These are phyloP conservation scores for Rubroboletus pulcherrimus DNA, from an alignment of 768 basidiomycete species.

Conservation along the genomic window DNA sequence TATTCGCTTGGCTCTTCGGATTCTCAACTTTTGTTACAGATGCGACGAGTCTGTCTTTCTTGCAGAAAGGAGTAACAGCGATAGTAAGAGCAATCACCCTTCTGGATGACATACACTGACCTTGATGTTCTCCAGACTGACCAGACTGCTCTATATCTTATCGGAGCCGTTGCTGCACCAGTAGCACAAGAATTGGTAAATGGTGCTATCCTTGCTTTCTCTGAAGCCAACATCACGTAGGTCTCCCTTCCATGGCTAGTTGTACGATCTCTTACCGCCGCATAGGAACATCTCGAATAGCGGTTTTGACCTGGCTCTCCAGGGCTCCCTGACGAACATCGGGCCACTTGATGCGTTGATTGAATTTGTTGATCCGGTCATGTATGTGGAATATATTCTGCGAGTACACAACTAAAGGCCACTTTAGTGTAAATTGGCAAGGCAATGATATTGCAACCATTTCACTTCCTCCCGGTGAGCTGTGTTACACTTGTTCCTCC, in stretches of 20 bases:
- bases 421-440: conserved; percentile 55
- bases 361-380: conserved; percentile 59
- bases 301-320: conserved; percentile 60
- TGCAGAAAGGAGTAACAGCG: conserved; percentile 53
- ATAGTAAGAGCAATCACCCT: conserved; percentile 35
- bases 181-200: conserved; percentile 64
- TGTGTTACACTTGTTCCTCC: neutral
- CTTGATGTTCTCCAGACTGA: conserved; percentile 44
- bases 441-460: conserved; percentile 62
- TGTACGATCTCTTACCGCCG: conserved; percentile 50
- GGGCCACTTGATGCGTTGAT: conserved; percentile 71
- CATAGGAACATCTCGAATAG: conserved; percentile 51
- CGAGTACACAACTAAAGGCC: neutral
- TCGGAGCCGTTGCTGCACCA: conserved; percentile 68
- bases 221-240: conserved; percentile 55
- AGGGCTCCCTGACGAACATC: conserved; percentile 55
- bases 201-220: conserved; percentile 50
- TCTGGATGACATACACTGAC: conserved; percentile 1
- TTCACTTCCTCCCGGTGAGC: conserved; percentile 52
- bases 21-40: conserved; percentile 35
- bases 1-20: neutral
- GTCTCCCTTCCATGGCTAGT: conserved; percentile 6
- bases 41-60: conserved; percentile 53
- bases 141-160: conserved; percentile 57
- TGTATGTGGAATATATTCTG: conserved; percentile 33